Percentiles rank a stretch among this genome's conserved stretches.
phyloP scores from a whole-genome alignment of 345 rosid species.

The Turnera subulata region DNA sequence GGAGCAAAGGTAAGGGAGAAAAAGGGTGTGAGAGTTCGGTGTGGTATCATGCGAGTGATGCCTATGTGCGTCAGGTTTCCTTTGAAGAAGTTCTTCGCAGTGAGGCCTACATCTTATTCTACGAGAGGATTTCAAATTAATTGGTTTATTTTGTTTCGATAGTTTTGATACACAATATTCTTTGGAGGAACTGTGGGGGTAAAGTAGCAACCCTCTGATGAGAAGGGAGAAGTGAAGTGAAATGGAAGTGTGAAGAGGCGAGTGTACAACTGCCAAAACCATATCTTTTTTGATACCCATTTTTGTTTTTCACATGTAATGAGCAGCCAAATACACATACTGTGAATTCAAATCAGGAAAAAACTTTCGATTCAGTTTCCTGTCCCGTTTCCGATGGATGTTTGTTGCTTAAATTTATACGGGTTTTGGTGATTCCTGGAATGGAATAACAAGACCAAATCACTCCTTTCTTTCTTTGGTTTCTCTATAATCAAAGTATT shows the following conservation, averaged over 20 bases:
- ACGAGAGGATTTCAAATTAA: conserved; percentile 44
- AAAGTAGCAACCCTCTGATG: conserved; percentile 20
- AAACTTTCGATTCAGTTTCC: no score
- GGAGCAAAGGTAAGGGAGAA: conserved; percentile 27
- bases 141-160: neutral
- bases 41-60: conserved; percentile 78
- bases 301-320: conserved; percentile 21
- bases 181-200: conserved; percentile 11
- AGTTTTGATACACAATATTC: neutral
- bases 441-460: no score
- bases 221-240: conserved; percentile 6
- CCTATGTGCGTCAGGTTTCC: conserved; percentile 59
- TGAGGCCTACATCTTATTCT: conserved; percentile 92
- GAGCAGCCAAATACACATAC: neutral
- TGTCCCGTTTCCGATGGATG: no score
- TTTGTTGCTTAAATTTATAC: no score
- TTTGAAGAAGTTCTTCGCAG: conserved; percentile 71
- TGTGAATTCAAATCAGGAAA: no score
- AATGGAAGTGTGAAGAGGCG: conserved; percentile 16
- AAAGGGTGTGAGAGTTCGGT: conserved; percentile 26
- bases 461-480: no score
- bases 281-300: conserved; percentile 12
- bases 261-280: conserved; percentile 32
- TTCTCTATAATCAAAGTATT: no score
- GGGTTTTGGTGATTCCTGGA: no score